These are phyloP conservation scores for Saraca asoca DNA, from an alignment of 331 rosid genomes.

Conservation along the genomic window DNA sequence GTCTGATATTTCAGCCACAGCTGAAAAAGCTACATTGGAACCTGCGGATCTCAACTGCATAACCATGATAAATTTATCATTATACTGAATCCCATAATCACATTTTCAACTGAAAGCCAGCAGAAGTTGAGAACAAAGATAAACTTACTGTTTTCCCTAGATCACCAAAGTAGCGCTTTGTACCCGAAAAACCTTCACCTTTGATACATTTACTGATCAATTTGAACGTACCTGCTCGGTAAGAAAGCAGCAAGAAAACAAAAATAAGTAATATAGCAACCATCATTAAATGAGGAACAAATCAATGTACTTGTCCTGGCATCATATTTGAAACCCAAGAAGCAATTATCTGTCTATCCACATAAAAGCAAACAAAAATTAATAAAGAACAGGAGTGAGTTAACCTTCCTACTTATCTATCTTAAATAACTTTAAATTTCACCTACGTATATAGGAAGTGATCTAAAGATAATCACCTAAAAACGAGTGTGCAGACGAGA, in stretches of 20 bases:
- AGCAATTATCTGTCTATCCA: constrained; percentile 18
- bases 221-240: constrained; percentile 78
- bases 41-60: constrained; percentile 88
- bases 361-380: constrained; percentile 4
- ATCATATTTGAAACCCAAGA: constrained; percentile 22
- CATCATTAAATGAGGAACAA: constrained; percentile 12
- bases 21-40: constrained; percentile 82
- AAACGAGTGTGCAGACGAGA: not conserved
- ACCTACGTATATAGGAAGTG: not conserved
- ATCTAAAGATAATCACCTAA: constrained; percentile 8
- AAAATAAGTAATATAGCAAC: not conserved
- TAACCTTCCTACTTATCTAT: not conserved
- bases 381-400: not conserved
- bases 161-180: constrained; percentile 96
- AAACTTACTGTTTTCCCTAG: constrained; percentile 83
- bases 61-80: constrained; percentile 37
- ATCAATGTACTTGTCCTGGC: constrained; percentile 1
- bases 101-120: constrained; percentile 6
- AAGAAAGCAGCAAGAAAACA: constrained; percentile 23
- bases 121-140: constrained; percentile 3
- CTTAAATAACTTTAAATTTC: not conserved
- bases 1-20: constrained; percentile 92
- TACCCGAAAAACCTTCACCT: constrained; percentile 78
- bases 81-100: constrained; percentile 25
- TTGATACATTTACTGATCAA: constrained; percentile 72